Evolutionary conservation across 1,284 basidiomycete genomes (phyloP).

Genomic region (Inonotus obliquus): DNA sequence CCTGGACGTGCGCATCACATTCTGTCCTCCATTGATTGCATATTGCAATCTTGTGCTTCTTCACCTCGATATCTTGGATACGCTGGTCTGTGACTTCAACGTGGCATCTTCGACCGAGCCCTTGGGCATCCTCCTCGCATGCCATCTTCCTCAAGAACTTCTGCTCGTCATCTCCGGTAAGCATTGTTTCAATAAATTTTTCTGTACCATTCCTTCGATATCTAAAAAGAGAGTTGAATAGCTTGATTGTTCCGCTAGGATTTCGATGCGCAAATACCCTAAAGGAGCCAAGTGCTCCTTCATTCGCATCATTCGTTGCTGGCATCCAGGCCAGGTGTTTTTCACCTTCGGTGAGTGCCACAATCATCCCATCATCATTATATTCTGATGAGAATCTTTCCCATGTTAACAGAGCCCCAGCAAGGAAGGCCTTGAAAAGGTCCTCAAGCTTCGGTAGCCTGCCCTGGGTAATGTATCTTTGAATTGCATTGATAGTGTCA

Average conservation of each 20-base stretch:
- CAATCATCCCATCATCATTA: not conserved
- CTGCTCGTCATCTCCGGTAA: not conserved
- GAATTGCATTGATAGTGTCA: not conserved
- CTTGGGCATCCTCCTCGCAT: no score
- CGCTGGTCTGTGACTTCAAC: no score
- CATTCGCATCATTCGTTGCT: conserved; percentile 10
- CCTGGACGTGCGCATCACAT: no score
- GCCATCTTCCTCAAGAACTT: no score
- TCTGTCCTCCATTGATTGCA: no score
- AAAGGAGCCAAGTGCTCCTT: not conserved
- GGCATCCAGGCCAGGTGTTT: conserved; percentile 3
- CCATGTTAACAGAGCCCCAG: not conserved
- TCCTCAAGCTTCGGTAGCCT: not conserved
- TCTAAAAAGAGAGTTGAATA: not conserved
- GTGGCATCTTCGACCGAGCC: no score
- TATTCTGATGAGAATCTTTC: not conserved
- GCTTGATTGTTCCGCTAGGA: not conserved
- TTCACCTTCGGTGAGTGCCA: not conserved
- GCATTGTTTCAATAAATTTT: not conserved
- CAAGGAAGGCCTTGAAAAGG: not conserved
- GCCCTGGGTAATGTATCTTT: not conserved
- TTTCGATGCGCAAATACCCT: not conserved
- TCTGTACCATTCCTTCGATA: not conserved
- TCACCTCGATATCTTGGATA: no score
- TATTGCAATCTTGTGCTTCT: no score